Percentiles rank a stretch among this genome's conserved stretches.
Evolutionary conservation across 2,329 filamentous ascomycete species (phyloP).

Genomic region (Coniochaeta sp.): DNA sequence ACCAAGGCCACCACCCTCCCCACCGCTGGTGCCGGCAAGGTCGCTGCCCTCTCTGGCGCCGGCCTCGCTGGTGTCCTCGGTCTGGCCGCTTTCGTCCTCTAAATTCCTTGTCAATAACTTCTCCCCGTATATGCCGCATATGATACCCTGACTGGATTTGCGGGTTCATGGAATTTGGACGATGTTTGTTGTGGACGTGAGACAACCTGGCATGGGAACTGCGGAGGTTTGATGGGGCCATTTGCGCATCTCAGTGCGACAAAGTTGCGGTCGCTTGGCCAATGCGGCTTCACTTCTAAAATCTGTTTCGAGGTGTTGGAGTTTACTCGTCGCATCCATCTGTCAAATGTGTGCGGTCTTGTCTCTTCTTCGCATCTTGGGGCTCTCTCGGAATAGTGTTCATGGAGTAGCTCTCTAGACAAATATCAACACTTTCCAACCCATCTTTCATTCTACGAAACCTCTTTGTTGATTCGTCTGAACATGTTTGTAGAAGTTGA

Average conservation of each 20-base stretch:
- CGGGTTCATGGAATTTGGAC: neutral
- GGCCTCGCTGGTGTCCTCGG: constrained; percentile 53
- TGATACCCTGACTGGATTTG: neutral
- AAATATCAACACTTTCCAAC: constrained; percentile 12
- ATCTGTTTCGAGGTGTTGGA: constrained; percentile 1
- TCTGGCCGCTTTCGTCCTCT: constrained; percentile 50
- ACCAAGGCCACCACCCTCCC: constrained; percentile 28
- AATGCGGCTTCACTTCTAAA: neutral
- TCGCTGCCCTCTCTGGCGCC: constrained; percentile 47
- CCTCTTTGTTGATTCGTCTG: neutral
- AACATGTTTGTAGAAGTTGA: neutral
- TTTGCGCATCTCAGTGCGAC: neutral
- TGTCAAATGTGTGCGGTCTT: constrained; percentile 4
- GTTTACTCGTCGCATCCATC: neutral
- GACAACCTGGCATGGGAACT: neutral
- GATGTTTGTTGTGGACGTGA: neutral
- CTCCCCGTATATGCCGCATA: neutral
- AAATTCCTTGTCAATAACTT: constrained; percentile 29
- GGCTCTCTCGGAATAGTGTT: constrained; percentile 9
- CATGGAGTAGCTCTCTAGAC: constrained; percentile 3
- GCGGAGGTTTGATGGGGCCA: neutral
- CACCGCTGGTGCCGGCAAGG: constrained; percentile 50
- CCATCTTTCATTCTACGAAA: neutral
- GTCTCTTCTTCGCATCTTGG: constrained; percentile 1
- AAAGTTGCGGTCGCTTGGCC: neutral